Conservation (phyloP, 805 yeast species). For the Cyberlindnera americana region DNA sequence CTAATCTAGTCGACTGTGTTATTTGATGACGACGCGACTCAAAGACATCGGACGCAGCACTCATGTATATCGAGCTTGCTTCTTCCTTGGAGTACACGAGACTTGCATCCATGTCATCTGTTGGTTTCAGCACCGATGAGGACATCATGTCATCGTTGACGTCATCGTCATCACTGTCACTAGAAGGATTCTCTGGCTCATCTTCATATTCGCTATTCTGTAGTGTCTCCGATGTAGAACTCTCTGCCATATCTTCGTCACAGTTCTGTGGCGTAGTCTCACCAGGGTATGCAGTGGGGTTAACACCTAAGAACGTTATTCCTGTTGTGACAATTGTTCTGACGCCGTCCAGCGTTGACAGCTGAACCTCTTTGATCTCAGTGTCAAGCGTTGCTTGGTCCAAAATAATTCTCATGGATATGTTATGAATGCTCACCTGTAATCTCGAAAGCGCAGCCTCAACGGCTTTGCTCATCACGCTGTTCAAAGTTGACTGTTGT, state of each 20-base stretch:
- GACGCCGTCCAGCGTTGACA: slow-evolving; percentile 42
- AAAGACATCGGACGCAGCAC: slow-evolving; percentile 62
- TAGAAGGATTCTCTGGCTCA: slow-evolving; percentile 16
- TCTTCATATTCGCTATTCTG: slow-evolving; percentile 20
- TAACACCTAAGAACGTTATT: slow-evolving; percentile 36
- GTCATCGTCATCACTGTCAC: slow-evolving; percentile 20
- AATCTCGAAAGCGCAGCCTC: slow-evolving; percentile 65
- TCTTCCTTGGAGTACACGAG: slow-evolving; percentile 65
- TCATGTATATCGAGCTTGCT: slow-evolving; percentile 73
- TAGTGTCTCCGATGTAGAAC: not conserved
- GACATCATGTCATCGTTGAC: slow-evolving; percentile 30
- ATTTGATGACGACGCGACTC: slow-evolving; percentile 18
- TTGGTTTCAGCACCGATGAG: slow-evolving; percentile 26
- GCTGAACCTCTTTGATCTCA: slow-evolving; percentile 31
- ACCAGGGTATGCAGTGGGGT: slow-evolving; percentile 35
- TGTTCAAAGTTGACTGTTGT: slow-evolving; percentile 41
- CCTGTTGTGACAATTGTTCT: slow-evolving; percentile 40
- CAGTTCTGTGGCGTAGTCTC: slow-evolving; percentile 3
- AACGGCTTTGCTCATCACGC: slow-evolving; percentile 59
- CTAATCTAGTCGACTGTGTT: slow-evolving; percentile 16
- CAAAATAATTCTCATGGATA: slow-evolving; percentile 46
- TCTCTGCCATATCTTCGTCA: not conserved
- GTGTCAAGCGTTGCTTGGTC: slow-evolving; percentile 39
- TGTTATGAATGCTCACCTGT: slow-evolving; percentile 44
- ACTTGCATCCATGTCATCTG: slow-evolving; percentile 42